Conservation (phyloP, 257 asterid species). For the Jasminum sambac region DNA sequence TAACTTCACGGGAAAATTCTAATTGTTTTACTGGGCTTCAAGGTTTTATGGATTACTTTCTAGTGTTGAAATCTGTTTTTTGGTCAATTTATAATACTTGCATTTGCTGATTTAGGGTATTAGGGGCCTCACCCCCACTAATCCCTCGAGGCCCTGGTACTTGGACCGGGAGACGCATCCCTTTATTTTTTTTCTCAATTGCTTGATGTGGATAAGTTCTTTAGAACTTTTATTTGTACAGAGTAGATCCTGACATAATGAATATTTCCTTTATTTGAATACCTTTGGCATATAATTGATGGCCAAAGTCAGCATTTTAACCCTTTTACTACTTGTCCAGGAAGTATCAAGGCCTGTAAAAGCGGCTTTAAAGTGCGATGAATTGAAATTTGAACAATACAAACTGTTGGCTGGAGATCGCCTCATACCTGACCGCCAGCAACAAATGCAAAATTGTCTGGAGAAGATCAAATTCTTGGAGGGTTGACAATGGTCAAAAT, state of each 20-base stretch:
- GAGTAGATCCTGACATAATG: not conserved
- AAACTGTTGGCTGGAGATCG: conserved; percentile 53
- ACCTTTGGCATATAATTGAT: not conserved
- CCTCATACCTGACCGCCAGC: conserved; percentile 42
- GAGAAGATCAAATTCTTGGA: conserved; percentile 78
- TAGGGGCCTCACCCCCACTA: no score
- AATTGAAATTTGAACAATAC: conserved; percentile 73
- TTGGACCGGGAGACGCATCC: no score
- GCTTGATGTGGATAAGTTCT: not conserved
- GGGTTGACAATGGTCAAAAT: conserved; percentile 37
- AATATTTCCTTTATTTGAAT: not conserved
- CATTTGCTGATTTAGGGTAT: no score
- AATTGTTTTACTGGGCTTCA: not conserved
- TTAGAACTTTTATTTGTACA: not conserved
- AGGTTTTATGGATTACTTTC: not conserved
- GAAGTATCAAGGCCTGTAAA: conserved; percentile 79
- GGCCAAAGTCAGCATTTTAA: not conserved
- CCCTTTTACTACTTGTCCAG: conserved; percentile 33
- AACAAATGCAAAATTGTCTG: conserved; percentile 66
- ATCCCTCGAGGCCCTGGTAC: no score
- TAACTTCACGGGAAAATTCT: not conserved
- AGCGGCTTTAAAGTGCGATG: conserved; percentile 82
- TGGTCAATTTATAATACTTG: no score
- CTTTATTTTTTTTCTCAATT: not conserved
- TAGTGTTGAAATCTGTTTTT: no score